Base-by-base conservation (phyloP, 768 basidiomycete species). In the Phallus indusiatus region DNA sequence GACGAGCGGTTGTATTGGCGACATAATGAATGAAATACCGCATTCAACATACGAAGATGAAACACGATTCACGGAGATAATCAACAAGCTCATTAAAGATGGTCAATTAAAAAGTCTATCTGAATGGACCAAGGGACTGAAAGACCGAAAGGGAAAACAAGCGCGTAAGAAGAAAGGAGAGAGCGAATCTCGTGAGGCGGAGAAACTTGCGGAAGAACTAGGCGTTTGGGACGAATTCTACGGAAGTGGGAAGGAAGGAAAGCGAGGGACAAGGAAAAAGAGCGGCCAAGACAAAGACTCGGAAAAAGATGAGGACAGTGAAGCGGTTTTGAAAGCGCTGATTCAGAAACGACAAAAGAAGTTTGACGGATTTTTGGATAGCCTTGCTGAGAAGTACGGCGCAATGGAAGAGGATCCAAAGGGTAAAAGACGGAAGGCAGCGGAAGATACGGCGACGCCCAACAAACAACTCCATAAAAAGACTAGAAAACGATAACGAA, bases 171-270 rank as follows among this genome's bases (percentile, higher is more conserved):
- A 88, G 70, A 80, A 81, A 65, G 81, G 83, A 1, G 76, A 84
- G 62, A 86, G 85, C 69, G 93, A 94, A 69, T 90, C 90, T 1
- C 74, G 74, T 57, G 91, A 95, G 65, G 94, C 94, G 3, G 94
- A 91, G 70, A 76, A 80, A 18, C 73, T 86, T 47, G 94, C 94
- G 5, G 90, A 84, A 64, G 90, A 91, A 62, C 72, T 97, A 16
- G 94, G 93, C 1, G 88, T 96, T 10, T 94, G 92, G 91, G 93
- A 96, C 58, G 90, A 93, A 64, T 93, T 93, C 65, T 92, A 89
- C 67, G 90, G 88, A 5, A 82, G 76, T 62, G 90, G 88, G 3
- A 88, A 86, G 71, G 70, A 77, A 1, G 80, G 82, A 7, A 74
- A 81, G 36, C 77, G 82, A 63, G 14, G n/a, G 42, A n/a, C 14